Evolutionary conservation across 768 basidiomycete genomes (phyloP), one percentile per base, ranked within the genome.

Genomic region (Hypholoma sublateritium): DNA sequence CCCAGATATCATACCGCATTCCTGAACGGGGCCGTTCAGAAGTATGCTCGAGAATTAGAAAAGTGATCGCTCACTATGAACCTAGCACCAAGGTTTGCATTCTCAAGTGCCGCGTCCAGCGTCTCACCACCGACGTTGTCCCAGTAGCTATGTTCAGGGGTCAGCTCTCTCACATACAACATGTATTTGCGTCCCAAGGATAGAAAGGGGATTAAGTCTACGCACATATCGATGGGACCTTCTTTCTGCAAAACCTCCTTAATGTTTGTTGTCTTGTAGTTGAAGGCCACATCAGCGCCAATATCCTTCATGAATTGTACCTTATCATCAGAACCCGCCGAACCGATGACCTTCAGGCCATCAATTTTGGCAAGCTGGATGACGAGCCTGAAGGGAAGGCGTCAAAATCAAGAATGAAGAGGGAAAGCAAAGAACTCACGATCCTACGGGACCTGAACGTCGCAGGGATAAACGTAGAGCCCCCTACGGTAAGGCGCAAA

Each of bases 281-380:
- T 88, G 74, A 89, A 89, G 0, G 77, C 82, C 5, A 86, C 77
- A 61, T 91, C 88, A 0, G 83, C 82, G 0, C 87, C 88, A 16
- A 87, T 59, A 1, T 76, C 75, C 49, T 76, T 77, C 68, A 87
- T 67, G 61, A 79, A 87, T 5, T 74, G 68, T 3, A 91, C 86
- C 69, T 92, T 90, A 41, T 86, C 84, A 16, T 89, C 86, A 0
- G 82, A 80, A 1, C 90, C 87, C 0, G 87, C 85, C 0, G 84
- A 87, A 0, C 83, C 86, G 46, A 91, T 87, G 39, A 91, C 88
- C 59, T 84, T 86, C 25, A 78, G 64, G 6, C 80, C 81, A 22
- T 80, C 76, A 0, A 64, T 62, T 53, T 83, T 82, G 0, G 82
- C 80, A 8, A 82, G 66, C 57, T 83, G 81, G 28, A 81, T 76